Base-by-base conservation (phyloP, 768 basidiomycete genomes). In the Saitozyma sp. region DNA sequence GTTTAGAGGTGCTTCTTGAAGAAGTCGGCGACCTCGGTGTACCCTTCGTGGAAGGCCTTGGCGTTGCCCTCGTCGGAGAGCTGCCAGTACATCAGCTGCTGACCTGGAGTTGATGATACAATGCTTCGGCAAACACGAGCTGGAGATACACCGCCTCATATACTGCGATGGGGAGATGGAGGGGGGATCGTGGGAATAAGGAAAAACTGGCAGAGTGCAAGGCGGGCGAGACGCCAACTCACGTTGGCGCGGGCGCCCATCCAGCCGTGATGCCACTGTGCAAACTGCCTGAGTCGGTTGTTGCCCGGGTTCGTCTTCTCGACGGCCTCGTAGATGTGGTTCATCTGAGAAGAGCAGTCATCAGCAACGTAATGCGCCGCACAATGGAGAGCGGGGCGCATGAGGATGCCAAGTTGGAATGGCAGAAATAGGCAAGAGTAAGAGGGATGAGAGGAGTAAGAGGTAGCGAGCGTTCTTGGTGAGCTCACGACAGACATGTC, bases 401-500 rank as follows among this genome's bases (percentile, higher is more conserved):
- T n/a, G n/a, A n/a, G n/a, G n/a, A n/a, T n/a, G n/a, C n/a, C n/a
- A n/a, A n/a, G n/a, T n/a, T n/a, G n/a, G n/a, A n/a, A n/a, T n/a
- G n/a, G n/a, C n/a, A n/a, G n/a, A n/a, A n/a, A n/a, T n/a, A n/a
- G n/a, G n/a, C n/a, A n/a, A n/a, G n/a, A n/a, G n/a, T n/a, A n/a
- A n/a, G n/a, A n/a, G n/a, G n/a, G n/a, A n/a, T n/a, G n/a, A n/a
- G n/a, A n/a, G n/a, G n/a, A n/a, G n/a, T n/a, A n/a, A n/a, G n/a
- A n/a, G n/a, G n/a, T n/a, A n/a, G n/a, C n/a, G n/a, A n/a, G n/a
- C 16, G 9, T 45, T 45, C 43, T 16, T 9, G 16, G 17, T 10
- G 6, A 8, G 70, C 81, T n/a, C 51, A 85, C 87, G 78, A 86
- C 84, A 3, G 83, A 82, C 14, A 80, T 68, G 9, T 86, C 82